phyloP scores from a whole-genome alignment of 768 basidiomycete genomes.

The Suillus luteus region DNA sequence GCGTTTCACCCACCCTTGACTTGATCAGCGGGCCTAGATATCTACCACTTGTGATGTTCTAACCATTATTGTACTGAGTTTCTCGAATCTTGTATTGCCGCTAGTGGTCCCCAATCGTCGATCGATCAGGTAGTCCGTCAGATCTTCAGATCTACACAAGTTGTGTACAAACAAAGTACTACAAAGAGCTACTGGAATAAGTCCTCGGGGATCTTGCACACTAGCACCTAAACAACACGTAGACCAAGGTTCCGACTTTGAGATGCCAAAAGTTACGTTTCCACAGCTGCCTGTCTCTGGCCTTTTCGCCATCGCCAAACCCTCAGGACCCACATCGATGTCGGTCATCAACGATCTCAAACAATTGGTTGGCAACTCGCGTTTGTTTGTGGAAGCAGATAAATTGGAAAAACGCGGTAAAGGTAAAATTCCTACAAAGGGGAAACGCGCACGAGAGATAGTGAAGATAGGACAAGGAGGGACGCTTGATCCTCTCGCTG shows the following conservation, averaged over 20 bases:
- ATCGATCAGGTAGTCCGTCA: not conserved
- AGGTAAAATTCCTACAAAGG: slow-evolving; percentile 43
- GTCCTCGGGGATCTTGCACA: not conserved
- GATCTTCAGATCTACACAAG: not conserved
- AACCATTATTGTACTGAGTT: slow-evolving; percentile 43
- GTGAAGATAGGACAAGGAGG: slow-evolving; percentile 93
- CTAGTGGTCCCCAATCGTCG: not conserved
- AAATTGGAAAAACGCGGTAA: slow-evolving; percentile 54
- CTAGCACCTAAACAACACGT: not conserved
- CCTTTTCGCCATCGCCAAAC: slow-evolving; percentile 88
- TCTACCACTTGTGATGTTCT: slow-evolving; percentile 22
- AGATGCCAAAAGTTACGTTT: slow-evolving; percentile 67
- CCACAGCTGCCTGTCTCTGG: slow-evolving; percentile 68
- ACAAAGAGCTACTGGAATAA: not conserved
- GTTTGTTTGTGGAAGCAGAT: slow-evolving; percentile 67
- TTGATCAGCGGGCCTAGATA: slow-evolving; percentile 18
- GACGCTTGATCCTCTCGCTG: slow-evolving; percentile 94
- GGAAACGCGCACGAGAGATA: slow-evolving; percentile 39
- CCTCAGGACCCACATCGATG: slow-evolving; percentile 94
- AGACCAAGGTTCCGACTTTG: not conserved
- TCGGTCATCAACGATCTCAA: slow-evolving; percentile 84
- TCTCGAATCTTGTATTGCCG: slow-evolving; percentile 35
- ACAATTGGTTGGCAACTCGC: slow-evolving; percentile 71
- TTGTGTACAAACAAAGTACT: not conserved
- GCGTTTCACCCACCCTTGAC: not conserved